A percentile compares a stretch with the other conserved stretches of the same genome.
Evolutionary conservation across 805 yeast species (phyloP).

Genomic region (Komagataella pseudopastoris): DNA sequence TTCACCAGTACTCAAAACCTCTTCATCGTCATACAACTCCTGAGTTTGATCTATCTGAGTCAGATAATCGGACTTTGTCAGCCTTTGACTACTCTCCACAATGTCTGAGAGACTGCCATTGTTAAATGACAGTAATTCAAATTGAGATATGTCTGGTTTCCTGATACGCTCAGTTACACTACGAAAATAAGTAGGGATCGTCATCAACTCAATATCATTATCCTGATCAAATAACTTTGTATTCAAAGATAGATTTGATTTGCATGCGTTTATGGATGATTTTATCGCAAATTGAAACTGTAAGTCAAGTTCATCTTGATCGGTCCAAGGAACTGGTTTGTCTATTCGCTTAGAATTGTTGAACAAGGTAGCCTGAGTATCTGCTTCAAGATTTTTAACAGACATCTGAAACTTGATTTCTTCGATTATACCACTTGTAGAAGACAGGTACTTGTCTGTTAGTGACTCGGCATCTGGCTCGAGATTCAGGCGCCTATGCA

Average conservation of each 20-base stretch:
- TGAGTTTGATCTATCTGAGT: background rate
- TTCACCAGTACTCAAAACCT: background rate
- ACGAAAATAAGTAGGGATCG: background rate
- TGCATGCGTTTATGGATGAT: background rate
- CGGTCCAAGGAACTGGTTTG: slow-evolving; percentile 24
- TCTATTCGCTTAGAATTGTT: slow-evolving; percentile 13
- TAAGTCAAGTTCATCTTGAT: slow-evolving; percentile 20
- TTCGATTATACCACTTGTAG: slow-evolving; percentile 44
- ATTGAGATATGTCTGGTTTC: background rate
- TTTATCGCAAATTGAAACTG: slow-evolving; percentile 10
- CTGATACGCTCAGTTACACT: background rate
- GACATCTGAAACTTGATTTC: slow-evolving; percentile 43
- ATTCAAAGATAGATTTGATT: background rate
- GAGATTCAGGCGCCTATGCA: slow-evolving; percentile 25
- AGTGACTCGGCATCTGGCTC: background rate
- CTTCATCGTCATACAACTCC: background rate
- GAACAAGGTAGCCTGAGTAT: slow-evolving; percentile 13
- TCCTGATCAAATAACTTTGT: background rate
- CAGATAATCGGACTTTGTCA: background rate
- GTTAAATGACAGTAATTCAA: background rate
- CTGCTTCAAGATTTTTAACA: slow-evolving; percentile 19
- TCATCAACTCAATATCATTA: background rate
- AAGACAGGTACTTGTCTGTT: slow-evolving; percentile 18
- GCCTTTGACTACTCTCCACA: background rate
- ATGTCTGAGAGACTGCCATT: background rate